These are phyloP conservation scores for Choricystis sp. DNA, from an alignment of 139 green algal genomes.

Conservation along the genomic window DNA sequence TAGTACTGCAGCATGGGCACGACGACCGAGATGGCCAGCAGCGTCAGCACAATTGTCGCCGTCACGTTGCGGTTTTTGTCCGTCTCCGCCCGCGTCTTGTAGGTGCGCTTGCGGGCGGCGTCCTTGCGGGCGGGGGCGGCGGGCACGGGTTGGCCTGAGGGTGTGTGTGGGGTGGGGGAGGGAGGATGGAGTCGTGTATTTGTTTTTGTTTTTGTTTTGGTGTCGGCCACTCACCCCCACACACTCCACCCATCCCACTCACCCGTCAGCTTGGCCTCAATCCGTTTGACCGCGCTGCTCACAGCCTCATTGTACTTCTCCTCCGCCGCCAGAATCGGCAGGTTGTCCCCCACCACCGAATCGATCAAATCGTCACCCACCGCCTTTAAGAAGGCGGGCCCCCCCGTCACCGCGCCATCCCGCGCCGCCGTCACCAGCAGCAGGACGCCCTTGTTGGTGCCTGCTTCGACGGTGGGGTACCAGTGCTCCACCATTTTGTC, in stretches of 20 bases:
- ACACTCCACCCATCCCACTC: no score
- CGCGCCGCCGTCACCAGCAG: slow-evolving; percentile 86
- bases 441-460: slow-evolving; percentile 72
- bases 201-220: no score
- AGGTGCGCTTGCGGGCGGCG: slow-evolving; percentile 44
- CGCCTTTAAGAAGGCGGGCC: slow-evolving; percentile 55
- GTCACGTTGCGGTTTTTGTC: slow-evolving; percentile 59
- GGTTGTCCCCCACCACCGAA: slow-evolving; percentile 72
- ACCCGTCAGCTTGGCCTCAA: slow-evolving; percentile 66
- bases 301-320: slow-evolving; percentile 51
- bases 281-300: slow-evolving; percentile 45
- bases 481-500: slow-evolving; percentile 74
- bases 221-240: not conserved
- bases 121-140: slow-evolving; percentile 28
- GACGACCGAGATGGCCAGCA: slow-evolving; percentile 86
- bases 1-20: slow-evolving; percentile 91
- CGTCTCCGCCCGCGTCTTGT: slow-evolving; percentile 80
- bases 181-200: no score
- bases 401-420: slow-evolving; percentile 85
- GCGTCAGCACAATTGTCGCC: slow-evolving; percentile 64
- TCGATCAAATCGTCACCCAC: slow-evolving; percentile 92
- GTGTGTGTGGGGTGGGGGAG: no score
- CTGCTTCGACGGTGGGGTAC: slow-evolving; percentile 51
- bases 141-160: slow-evolving; percentile 18
- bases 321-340: slow-evolving; percentile 74